Evolutionary conservation across 768 basidiomycete genomes (phyloP), one percentile per base, ranked within the genome.

Genomic region (Agaricus subrufescens): DNA sequence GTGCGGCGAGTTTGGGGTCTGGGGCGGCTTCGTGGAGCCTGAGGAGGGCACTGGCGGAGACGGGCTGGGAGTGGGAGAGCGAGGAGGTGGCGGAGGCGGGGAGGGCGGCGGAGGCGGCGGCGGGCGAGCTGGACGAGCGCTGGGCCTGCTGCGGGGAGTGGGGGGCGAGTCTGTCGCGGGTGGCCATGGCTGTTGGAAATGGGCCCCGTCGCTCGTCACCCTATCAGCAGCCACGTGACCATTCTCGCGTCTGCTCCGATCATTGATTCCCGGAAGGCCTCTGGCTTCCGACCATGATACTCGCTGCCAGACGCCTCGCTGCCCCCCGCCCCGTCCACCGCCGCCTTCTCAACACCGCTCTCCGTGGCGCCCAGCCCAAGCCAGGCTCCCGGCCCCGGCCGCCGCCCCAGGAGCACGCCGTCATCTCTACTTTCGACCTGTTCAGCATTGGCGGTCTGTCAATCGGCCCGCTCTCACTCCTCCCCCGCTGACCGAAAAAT

Each of bases 381-480:
- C 34, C 48, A 15, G 14, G 42, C 27, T 46, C 57, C 26, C 51
- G 57, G 25, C 67, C 63, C 26, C 70, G 70, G 40, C n/a, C 7
- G 8, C 8, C 31, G 14, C 69, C 74, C 27, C 77, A 83, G 12
- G 86, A 91, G 51, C 92, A 94, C 75, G 94, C 94, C 4, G 94
- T 95, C 60, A 94, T 96, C 52, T 93, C 91, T 1, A 85, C 94
- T 0, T 96, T 95, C 66, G 94, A 97, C 69, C 75, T 96, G 51
- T 95, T 96, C 75, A 90, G 87, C 63, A 89, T 95, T 59, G 94
- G 94, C 57, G 90, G 89, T 87, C 37, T 47, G 42, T 26, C 19
- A 42, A 19, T 39, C 14, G 4, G 5, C 49, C 46, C 19, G 39
- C 43, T 38, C 27, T 12, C 46, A 19, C 30, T 42, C 15, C 26